phyloP scores from a whole-genome alignment of 1,284 basidiomycete species.

The Ustanciosporium gigantosporum region DNA sequence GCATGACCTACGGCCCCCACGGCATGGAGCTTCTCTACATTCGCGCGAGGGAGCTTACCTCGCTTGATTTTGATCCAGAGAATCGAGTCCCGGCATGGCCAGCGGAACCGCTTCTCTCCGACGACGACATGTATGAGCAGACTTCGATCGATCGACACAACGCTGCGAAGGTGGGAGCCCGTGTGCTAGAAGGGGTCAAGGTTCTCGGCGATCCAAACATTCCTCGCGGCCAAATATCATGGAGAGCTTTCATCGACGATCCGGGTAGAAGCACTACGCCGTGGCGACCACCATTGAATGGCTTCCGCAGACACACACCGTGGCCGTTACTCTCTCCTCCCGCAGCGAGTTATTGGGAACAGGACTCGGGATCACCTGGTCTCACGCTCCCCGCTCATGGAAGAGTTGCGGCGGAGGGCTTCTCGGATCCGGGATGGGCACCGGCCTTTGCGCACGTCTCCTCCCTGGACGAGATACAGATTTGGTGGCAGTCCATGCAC shows the following conservation, averaged over 20 bases:
- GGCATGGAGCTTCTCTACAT: slow-evolving; percentile 47
- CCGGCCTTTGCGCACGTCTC: slow-evolving; percentile 30
- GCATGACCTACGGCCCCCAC: slow-evolving; percentile 47
- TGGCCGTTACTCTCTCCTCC: slow-evolving; percentile 25
- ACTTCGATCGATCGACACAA: slow-evolving; percentile 24
- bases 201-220: slow-evolving; percentile 46
- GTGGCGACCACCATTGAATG: slow-evolving; percentile 26
- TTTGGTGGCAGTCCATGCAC: slow-evolving; percentile 50
- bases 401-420: slow-evolving; percentile 40
- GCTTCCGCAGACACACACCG: slow-evolving; percentile 28
- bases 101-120: slow-evolving; percentile 32
- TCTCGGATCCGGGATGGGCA: slow-evolving; percentile 33
- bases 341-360: slow-evolving; percentile 6
- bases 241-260: slow-evolving; percentile 46
- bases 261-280: slow-evolving; percentile 21
- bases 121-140: slow-evolving; percentile 36
- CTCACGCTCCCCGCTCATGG: slow-evolving; percentile 37
- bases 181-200: slow-evolving; percentile 44
- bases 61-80: slow-evolving; percentile 37
- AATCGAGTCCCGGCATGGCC: slow-evolving; percentile 23
- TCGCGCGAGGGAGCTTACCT: slow-evolving; percentile 34
- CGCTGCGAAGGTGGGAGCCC: slow-evolving; percentile 21
- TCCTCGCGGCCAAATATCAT: slow-evolving; percentile 40
- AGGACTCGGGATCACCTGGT: slow-evolving; percentile 30
- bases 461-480: slow-evolving; percentile 38